phyloP scores from a whole-genome alignment of 2,329 filamentous ascomycete genomes.

The Neonectria neomacrospora region DNA sequence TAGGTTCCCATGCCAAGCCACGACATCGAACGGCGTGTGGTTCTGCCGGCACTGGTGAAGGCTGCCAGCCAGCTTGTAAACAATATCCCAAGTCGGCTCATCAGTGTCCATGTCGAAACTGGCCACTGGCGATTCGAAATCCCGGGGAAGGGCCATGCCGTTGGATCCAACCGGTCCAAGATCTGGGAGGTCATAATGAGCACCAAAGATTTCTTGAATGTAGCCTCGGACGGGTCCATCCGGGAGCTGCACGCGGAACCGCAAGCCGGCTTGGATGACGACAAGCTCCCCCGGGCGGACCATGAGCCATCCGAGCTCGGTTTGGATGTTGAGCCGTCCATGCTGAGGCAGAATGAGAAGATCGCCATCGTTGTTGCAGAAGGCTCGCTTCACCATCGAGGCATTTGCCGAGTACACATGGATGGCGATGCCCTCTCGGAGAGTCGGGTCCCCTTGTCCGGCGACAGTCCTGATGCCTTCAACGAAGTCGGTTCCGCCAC shows the following conservation, averaged over 20 bases:
- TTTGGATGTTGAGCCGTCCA: constrained; percentile 77
- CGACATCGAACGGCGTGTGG: constrained; percentile 76
- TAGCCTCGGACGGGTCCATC: constrained; percentile 73
- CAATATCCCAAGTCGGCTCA: constrained; percentile 57
- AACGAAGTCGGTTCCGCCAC: constrained; percentile 53
- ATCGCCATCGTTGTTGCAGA: constrained; percentile 70
- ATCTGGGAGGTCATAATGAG: constrained; percentile 75
- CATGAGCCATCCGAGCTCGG: constrained; percentile 77
- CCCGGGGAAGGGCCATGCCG: constrained; percentile 74
- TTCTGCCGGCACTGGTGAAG: constrained; percentile 69
- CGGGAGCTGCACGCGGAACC: constrained; percentile 76
- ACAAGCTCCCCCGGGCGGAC: constrained; percentile 80
- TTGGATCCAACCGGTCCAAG: constrained; percentile 79
- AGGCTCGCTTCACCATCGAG: constrained; percentile 57
- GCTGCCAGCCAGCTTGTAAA: constrained; percentile 70
- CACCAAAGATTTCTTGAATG: constrained; percentile 77
- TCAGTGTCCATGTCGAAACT: constrained; percentile 60
- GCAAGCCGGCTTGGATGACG: constrained; percentile 76
- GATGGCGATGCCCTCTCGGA: constrained; percentile 58
- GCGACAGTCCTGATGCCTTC: constrained; percentile 58
- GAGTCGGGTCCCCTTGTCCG: constrained; percentile 59
- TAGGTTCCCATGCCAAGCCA: constrained; percentile 76
- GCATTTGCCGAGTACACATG: constrained; percentile 58
- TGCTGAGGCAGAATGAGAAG: constrained; percentile 79
- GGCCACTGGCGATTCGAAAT: constrained; percentile 78